Evolutionary conservation across 1,139 yeast species (phyloP).

Genomic region (Blastobotrys malaysiensis): DNA sequence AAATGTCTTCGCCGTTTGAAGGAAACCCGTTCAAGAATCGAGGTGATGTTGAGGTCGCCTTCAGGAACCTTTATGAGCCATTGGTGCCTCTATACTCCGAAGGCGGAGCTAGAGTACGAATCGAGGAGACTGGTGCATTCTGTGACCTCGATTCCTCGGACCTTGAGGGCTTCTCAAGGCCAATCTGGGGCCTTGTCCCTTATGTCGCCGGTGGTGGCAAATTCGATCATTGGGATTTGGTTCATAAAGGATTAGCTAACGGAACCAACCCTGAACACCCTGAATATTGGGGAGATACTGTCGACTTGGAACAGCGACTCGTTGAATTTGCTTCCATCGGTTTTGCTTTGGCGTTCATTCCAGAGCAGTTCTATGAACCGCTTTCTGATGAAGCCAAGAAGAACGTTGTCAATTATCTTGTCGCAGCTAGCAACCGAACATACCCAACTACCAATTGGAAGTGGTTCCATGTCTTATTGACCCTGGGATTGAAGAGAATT

Average conservation of each 20-base stretch:
- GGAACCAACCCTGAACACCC: slow-evolving; percentile 29
- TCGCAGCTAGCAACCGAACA: slow-evolving; percentile 18
- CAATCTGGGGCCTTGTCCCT: slow-evolving; percentile 30
- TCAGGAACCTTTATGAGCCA: slow-evolving; percentile 13
- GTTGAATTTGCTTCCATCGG: slow-evolving; percentile 34
- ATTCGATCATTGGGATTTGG: slow-evolving; percentile 23
- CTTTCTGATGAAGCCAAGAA: slow-evolving; percentile 21
- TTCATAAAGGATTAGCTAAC: slow-evolving; percentile 25
- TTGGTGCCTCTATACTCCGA: slow-evolving; percentile 13
- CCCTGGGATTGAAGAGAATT: slow-evolving; percentile 27
- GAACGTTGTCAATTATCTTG: slow-evolving; percentile 22
- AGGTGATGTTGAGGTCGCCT: slow-evolving; percentile 13
- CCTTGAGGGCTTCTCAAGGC: slow-evolving; percentile 29
- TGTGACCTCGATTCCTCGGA: slow-evolving; percentile 23
- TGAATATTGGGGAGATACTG: slow-evolving; percentile 31
- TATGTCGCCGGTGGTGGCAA: slow-evolving; percentile 26
- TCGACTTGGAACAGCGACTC: slow-evolving; percentile 23
- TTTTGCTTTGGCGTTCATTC: slow-evolving; percentile 25
- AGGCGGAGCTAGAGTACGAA: slow-evolving; percentile 14
- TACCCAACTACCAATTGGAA: slow-evolving; percentile 29
- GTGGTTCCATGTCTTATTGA: slow-evolving; percentile 30
- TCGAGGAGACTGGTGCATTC: slow-evolving; percentile 20
- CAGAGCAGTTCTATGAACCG: slow-evolving; percentile 31
- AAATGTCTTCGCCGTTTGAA: slow-evolving; percentile 6
- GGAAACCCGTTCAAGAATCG: slow-evolving; percentile 11